Percentiles rank a stretch among this genome's conserved stretches.
These are phyloP conservation scores for Rosa rugosa DNA, from an alignment of 306 rosid genomes.

Conservation along the genomic window DNA sequence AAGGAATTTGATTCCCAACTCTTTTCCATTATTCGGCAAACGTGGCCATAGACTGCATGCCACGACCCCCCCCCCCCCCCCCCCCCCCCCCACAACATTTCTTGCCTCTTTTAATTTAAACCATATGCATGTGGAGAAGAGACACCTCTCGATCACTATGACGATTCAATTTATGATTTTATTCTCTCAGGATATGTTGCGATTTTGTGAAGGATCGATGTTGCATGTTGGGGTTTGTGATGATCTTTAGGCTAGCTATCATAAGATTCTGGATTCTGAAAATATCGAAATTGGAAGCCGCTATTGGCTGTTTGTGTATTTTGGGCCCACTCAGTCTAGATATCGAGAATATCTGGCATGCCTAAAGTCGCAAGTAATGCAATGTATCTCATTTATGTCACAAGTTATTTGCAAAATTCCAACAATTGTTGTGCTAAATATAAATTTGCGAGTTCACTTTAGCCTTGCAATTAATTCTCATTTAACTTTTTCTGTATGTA, in stretches of 20 bases:
- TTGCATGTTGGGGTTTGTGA: background rate
- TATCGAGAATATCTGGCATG: background rate
- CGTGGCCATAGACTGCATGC: background rate
- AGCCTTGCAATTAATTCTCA: no score
- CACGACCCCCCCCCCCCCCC: background rate
- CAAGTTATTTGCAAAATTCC: background rate
- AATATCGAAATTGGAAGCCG: background rate
- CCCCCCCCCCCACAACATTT: background rate
- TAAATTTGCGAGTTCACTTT: background rate
- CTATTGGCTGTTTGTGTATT: background rate
- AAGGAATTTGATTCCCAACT: conserved; percentile 7
- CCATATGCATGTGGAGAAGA: background rate
- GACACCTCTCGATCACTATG: background rate
- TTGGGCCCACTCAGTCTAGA: background rate
- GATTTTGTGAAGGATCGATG: background rate
- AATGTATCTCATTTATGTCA: background rate
- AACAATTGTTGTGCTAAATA: no score
- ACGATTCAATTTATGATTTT: background rate
- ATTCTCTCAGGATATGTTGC: background rate
- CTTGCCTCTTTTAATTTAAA: background rate
- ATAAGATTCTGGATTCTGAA: background rate
- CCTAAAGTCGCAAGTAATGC: background rate
- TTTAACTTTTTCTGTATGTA: no score
- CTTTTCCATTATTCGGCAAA: background rate
- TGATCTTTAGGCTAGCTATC: background rate